Conservation (phyloP, 2,329 filamentous ascomycete genomes). For the Apiospora phragmitis region DNA sequence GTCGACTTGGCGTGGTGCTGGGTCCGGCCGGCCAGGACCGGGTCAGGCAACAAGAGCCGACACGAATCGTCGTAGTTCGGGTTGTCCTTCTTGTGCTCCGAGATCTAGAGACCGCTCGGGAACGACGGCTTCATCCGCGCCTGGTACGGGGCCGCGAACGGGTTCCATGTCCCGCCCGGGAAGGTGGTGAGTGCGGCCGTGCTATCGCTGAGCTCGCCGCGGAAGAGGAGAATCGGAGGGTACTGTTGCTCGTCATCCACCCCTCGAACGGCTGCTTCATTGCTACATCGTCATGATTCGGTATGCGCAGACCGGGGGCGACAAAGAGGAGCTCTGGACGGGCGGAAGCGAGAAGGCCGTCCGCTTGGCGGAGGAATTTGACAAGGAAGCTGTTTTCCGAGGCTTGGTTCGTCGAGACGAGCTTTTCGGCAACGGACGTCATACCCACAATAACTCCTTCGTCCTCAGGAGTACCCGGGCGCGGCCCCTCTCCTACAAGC, state of each 20-base stretch:
- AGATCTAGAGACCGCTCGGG: neutral
- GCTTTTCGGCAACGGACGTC: neutral
- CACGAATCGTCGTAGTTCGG: slow-evolving; percentile 4
- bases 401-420: neutral
- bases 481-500: no score
- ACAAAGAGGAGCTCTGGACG: neutral
- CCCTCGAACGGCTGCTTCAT: neutral
- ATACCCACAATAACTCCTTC: neutral
- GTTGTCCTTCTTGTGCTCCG: neutral
- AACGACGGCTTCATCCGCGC: neutral
- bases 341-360: neutral
- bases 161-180: neutral
- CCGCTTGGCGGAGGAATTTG: neutral
- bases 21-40: neutral
- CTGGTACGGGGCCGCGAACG: neutral
- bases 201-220: neutral
- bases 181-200: neutral
- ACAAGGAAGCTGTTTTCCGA: neutral
- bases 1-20: neutral
- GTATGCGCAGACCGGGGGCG: slow-evolving; percentile 5
- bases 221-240: slow-evolving; percentile 6
- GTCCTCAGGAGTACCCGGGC: neutral
- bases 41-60: slow-evolving; percentile 6
- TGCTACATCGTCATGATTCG: neutral
- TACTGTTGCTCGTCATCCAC: neutral